Evolutionary conservation across 108 stramenopile species (phyloP), one percentile per base, ranked within the genome.

Genomic region (Fragilariopsis cylindrus): DNA sequence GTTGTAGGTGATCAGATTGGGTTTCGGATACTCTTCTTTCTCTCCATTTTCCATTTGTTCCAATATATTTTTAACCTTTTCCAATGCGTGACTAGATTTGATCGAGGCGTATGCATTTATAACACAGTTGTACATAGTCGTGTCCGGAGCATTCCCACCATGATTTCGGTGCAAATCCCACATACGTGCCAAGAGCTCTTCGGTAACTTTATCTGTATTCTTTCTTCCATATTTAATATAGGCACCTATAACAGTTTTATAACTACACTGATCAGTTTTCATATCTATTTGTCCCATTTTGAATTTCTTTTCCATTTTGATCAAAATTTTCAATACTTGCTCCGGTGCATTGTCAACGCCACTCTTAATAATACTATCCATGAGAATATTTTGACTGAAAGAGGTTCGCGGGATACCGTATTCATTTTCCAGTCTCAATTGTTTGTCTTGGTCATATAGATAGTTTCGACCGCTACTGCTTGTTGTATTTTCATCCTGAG

Each of bases 21-120:
- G 70, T 46, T 41, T 53, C 7, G 76, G 76, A 30, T 71, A 44
- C 13, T 49, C 49, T 4, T 70, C 64, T 7, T 74, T 74, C 5
- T 48, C 63, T 21, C 77, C 72, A 70, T 81, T 72, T 47, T 85
- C 77, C 87, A 88, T 85, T 56, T 79, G 57, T 48, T 58, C 13
- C 48, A 81, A 73, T 9, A 88, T 42, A 9, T 84, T 57, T 68
- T 76, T 69, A 4, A 81, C 88, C 40, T 60, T 57, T 53, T 77
- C 39, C 19, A 83, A 73, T 60, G 81, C 74, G 2, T 72, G 74
- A 30, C 43, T 52, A 6, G 66, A 45, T n/a, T 84, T 46, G 9
- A 49, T 60, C 54, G 77, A 77, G 50, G 88, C 88, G 81, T 80
- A 89, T 13, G 88, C 82, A 65, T 85, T 85, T 43, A 89, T 54